These are phyloP conservation scores for Taphrina wiesneri DNA, from an alignment of 1,139 yeast species.

Conservation along the genomic window DNA sequence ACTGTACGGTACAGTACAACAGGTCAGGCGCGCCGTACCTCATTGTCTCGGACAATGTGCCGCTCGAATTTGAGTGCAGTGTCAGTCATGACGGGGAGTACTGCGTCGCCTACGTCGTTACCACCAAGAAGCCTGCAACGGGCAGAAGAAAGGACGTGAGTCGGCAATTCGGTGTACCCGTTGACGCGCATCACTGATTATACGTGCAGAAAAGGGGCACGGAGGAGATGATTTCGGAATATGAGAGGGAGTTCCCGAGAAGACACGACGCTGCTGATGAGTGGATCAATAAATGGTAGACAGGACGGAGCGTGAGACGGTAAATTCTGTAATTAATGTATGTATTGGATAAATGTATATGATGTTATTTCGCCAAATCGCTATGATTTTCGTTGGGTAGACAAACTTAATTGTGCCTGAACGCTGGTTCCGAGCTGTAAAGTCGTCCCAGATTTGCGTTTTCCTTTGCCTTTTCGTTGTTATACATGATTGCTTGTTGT, in stretches of 20 bases:
- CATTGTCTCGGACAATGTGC: background rate
- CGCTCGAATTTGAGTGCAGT: slow-evolving; percentile 20
- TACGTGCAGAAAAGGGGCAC: slow-evolving; percentile 22
- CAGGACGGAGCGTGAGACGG: too few species aligned
- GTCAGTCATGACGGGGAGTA: slow-evolving; percentile 32
- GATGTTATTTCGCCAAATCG: background rate
- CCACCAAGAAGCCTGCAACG: background rate
- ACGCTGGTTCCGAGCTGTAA: slow-evolving; percentile 12
- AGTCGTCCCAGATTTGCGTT: background rate
- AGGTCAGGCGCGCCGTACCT: slow-evolving; percentile 14
- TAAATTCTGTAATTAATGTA: background rate
- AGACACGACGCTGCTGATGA: slow-evolving; percentile 20
- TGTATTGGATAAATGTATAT: background rate
- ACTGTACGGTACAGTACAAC: slow-evolving; percentile 3
- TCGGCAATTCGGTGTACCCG: too few species aligned
- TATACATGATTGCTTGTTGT: background rate
- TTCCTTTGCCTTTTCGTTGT: background rate
- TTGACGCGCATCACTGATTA: too few species aligned
- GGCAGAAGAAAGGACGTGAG: background rate
- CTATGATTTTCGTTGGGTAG: background rate
- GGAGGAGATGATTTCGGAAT: slow-evolving; percentile 28
- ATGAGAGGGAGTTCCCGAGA: slow-evolving; percentile 25
- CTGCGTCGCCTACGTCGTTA: slow-evolving; percentile 25
- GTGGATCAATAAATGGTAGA: slow-evolving; percentile 27
- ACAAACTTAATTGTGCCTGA: background rate